Evolutionary conservation across 1,139 yeast species (phyloP).

Genomic region (Pichia sp.): DNA sequence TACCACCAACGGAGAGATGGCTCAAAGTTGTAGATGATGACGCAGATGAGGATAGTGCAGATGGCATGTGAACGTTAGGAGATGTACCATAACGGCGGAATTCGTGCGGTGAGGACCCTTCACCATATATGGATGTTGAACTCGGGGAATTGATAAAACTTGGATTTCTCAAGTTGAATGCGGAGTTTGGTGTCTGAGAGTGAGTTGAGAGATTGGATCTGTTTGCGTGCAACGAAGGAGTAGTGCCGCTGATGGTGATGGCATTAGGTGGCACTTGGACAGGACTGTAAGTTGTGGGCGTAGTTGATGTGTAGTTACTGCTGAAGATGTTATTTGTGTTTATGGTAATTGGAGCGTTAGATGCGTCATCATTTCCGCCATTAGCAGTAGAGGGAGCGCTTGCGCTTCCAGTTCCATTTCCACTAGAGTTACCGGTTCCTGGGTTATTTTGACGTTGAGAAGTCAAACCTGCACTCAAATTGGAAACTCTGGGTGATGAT

Average conservation of each 20-base stretch:
- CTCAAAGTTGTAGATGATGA: conserved; percentile 11
- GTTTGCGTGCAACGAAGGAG: conserved; percentile 2
- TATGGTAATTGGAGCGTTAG: no score
- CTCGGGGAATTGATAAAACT: conserved; percentile 3
- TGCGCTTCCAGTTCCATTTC: no score
- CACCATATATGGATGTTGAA: conserved; percentile 8
- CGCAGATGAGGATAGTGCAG: conserved; percentile 14
- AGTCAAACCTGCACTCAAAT: conserved; percentile 29
- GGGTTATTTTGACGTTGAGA: conserved; percentile 20
- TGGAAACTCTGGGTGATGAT: conserved; percentile 36
- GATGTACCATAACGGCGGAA: conserved; percentile 13
- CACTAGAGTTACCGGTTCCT: not conserved
- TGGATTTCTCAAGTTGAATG: conserved; percentile 4
- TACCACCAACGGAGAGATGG: conserved; percentile 36
- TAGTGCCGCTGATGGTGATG: conserved; percentile 15
- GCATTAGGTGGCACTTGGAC: conserved; percentile 18
- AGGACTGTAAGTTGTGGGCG: conserved; percentile 8
- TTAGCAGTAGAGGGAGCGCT: no score
- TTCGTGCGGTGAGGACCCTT: conserved; percentile 13
- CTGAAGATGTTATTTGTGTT: no score
- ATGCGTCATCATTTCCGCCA: no score
- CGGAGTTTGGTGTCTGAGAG: conserved; percentile 9
- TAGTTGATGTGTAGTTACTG: no score
- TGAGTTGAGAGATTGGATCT: conserved; percentile 2
- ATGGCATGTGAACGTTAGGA: no score